Evolutionary conservation across 2,329 filamentous ascomycete genomes (phyloP), one percentile per base, ranked within the genome.

Genomic region (Dothistroma pini): DNA sequence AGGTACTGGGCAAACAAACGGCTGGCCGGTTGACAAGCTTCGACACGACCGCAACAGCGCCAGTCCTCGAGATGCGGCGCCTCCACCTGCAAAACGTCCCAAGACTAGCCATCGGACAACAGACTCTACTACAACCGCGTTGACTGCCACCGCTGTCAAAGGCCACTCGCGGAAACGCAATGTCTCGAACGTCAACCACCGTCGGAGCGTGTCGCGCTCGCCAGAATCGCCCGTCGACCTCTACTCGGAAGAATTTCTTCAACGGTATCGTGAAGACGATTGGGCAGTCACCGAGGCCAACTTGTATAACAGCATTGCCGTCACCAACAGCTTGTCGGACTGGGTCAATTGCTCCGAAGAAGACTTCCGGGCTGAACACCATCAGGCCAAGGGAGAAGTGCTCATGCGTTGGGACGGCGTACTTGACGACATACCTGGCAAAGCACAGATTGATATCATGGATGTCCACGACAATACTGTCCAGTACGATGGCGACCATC

Each of bases 91-190:
- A 44, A 97, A 96, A 76, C 92, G 91, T 70, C 74, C 88, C 1
- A 97, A 96, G 76, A 87, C 84, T n/a, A 86, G 83, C 53, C 93
- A 97, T 78, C 89, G 89, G 65, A 77, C 89, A 0, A 92, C 87
- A 34, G 87, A 88, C 61, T 96, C 93, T 1, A 79, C 90, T 65
- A 87, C 88, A 69, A 84, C 87, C 61, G 86, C 86, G 61, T 84
- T 32, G 8, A 86, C 85, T 48, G 85, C 88, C 69, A 84, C 87
- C 61, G 86, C 86, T 61, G 84, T 89, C 29, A 71, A 67, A 58
- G 84, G 83, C 2, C 83, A 86, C 57, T 78, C 80, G 34, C 81
- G 84, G 58, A 91, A 89, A 72, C 86, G 77, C 76, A 87, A 77
- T 64, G 82, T 72, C 74, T 87, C 79, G 69, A 83, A 75, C 69